A percentile compares a stretch with the other conserved stretches of the same genome.
phyloP scores from a whole-genome alignment of 371 early-diverging fungal species.

The Syncephalis fuscata region DNA sequence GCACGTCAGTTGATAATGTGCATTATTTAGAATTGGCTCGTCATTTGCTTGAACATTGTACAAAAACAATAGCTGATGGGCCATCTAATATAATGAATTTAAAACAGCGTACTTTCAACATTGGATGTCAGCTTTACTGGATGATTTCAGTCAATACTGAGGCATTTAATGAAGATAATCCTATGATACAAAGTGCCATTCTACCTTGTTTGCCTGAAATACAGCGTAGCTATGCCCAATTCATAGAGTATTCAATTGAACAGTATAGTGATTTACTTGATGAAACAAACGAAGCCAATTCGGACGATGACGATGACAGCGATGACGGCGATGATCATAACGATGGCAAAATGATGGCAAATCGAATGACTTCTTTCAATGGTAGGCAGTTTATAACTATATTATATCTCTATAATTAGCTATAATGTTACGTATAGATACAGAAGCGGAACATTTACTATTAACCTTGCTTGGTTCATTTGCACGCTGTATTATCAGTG shows the following conservation, averaged over 20 bases:
- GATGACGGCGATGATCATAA: constrained; percentile 5
- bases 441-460: constrained; percentile 1
- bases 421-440: background rate
- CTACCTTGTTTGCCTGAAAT: constrained; percentile 16
- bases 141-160: constrained; percentile 16
- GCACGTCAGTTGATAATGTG: constrained; percentile 7
- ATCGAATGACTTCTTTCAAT: too few species aligned
- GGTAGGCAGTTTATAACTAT: too few species aligned
- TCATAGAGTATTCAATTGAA: constrained; percentile 16
- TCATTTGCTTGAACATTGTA: too few species aligned
- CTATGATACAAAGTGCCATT: constrained; percentile 9
- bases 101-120: constrained; percentile 27
- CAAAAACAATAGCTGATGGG: constrained; percentile 4
- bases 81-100: constrained; percentile 19
- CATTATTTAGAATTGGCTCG: too few species aligned
- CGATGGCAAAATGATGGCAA: background rate
- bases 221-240: constrained; percentile 18
- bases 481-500: constrained; percentile 15
- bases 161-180: constrained; percentile 5
- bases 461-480: constrained; percentile 16
- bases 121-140: constrained; percentile 33
- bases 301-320: constrained; percentile 3
- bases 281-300: constrained; percentile 6
- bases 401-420: background rate
- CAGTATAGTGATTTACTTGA: constrained; percentile 9